Percentiles rank a stretch among this genome's conserved stretches.
Conservation (phyloP, 345 rosid genomes). For the Acer negundo region DNA sequence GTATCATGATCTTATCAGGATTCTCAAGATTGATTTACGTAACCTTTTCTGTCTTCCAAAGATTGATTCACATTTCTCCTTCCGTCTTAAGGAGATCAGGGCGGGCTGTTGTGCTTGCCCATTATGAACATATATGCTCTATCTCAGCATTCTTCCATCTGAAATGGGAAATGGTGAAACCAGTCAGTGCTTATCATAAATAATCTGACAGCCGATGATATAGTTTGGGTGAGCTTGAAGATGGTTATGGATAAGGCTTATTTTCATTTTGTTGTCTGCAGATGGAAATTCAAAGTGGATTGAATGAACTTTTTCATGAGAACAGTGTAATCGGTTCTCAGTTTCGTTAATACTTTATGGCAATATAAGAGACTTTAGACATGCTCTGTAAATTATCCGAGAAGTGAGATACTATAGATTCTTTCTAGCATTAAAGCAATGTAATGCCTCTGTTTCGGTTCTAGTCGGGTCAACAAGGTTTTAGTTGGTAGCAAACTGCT, state of each 20-base stretch:
- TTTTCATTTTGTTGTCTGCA: neutral
- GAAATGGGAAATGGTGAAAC: neutral
- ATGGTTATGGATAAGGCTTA: neutral
- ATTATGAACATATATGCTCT: neutral
- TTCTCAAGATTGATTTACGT: neutral
- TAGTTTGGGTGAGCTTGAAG: neutral
- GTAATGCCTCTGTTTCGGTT: neutral
- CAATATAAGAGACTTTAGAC: neutral
- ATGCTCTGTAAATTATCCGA: neutral
- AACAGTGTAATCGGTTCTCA: too few species aligned
- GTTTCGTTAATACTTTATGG: too few species aligned
- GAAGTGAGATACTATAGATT: neutral
- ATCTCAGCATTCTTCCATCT: neutral
- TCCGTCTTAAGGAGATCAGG: neutral
- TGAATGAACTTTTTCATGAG: neutral
- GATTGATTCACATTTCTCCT: neutral
- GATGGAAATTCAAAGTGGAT: neutral
- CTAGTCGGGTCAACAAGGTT: neutral
- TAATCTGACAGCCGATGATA: neutral
- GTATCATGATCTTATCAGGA: neutral
- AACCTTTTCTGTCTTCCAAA: neutral
- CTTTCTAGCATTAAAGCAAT: neutral
- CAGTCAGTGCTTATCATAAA: neutral
- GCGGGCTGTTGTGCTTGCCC: neutral
- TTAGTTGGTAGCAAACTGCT: neutral